Evolutionary conservation across 352 stramenopile species (phyloP).

Genomic region (Globisporangium takayamanum): DNA sequence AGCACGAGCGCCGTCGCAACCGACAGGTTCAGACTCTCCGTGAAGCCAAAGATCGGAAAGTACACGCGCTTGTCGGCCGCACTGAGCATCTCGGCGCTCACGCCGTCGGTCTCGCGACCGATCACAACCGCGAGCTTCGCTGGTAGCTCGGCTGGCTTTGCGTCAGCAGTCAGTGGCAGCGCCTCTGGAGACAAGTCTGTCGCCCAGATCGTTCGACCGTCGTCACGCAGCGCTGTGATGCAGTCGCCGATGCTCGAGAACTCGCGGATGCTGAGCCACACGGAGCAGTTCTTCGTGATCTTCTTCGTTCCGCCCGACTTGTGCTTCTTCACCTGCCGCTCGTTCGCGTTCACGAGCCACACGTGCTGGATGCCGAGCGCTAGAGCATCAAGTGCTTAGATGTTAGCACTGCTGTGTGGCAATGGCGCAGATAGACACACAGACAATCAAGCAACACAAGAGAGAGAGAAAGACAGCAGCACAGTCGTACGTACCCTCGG

Average conservation of each 20-base stretch:
- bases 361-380: slow-evolving; percentile 92
- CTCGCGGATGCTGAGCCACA: slow-evolving; percentile 85
- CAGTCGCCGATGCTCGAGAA: slow-evolving; percentile 82
- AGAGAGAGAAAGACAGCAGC: slow-evolving; percentile 21
- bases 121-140: slow-evolving; percentile 90
- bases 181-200: slow-evolving; percentile 86
- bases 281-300: slow-evolving; percentile 70
- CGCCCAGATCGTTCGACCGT: slow-evolving; percentile 83
- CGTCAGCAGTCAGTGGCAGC: slow-evolving; percentile 26
- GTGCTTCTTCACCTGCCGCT: slow-evolving; percentile 60
- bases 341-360: slow-evolving; percentile 68
- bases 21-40: slow-evolving; percentile 91
- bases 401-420: not conserved
- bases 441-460: not conserved
- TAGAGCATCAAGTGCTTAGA: too few species aligned
- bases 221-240: slow-evolving; percentile 51
- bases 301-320: slow-evolving; percentile 55
- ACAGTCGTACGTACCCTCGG: slow-evolving; percentile 54
- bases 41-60: slow-evolving; percentile 91
- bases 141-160: slow-evolving; percentile 61
- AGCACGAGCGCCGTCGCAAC: slow-evolving; percentile 91
- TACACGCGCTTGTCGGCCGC: slow-evolving; percentile 88
- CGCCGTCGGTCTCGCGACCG: slow-evolving; percentile 89
- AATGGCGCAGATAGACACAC: not conserved
- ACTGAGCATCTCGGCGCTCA: slow-evolving; percentile 85